Conservation (phyloP, 129 eudicot genomes). For the Ambrosia trifida region DNA sequence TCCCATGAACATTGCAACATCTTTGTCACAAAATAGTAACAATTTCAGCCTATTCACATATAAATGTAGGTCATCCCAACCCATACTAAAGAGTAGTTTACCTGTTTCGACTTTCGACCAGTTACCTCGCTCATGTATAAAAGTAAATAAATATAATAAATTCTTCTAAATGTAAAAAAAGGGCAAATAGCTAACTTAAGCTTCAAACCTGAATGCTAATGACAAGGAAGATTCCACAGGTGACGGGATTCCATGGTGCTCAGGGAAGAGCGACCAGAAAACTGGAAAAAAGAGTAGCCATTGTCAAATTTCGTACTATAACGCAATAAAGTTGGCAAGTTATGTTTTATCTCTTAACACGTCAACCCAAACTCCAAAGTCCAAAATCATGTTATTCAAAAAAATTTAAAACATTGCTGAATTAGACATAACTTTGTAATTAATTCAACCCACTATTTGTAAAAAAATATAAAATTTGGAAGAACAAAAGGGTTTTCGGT, state of each 20-base stretch:
- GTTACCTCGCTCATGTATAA: too few species aligned
- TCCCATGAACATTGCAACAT: constrained; percentile 3
- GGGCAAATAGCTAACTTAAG: background rate
- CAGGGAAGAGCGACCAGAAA: constrained; percentile 84
- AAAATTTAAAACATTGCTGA: background rate
- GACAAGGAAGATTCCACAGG: constrained; percentile 82
- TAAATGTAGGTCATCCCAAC: background rate
- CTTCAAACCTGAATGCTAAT: constrained; percentile 73
- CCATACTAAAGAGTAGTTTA: background rate
- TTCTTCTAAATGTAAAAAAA: background rate
- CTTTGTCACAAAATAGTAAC: background rate
- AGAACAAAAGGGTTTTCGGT: background rate
- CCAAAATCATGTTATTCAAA: background rate
- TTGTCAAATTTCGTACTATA: constrained; percentile 12
- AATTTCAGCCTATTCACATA: background rate
- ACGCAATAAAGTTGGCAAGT: background rate
- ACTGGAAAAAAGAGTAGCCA: constrained; percentile 45
- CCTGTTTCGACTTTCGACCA: too few species aligned
- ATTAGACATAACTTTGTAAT: background rate
- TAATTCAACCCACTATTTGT: background rate
- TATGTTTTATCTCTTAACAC: background rate
- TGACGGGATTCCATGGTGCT: constrained; percentile 52
- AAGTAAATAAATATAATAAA: too few species aligned
- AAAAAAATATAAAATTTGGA: background rate
- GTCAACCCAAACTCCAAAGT: background rate